Percentiles rank a stretch among this genome's conserved stretches.
These are phyloP conservation scores for Sporothrix euskadiensis DNA, from an alignment of 2,329 filamentous ascomycete genomes.

Conservation along the genomic window DNA sequence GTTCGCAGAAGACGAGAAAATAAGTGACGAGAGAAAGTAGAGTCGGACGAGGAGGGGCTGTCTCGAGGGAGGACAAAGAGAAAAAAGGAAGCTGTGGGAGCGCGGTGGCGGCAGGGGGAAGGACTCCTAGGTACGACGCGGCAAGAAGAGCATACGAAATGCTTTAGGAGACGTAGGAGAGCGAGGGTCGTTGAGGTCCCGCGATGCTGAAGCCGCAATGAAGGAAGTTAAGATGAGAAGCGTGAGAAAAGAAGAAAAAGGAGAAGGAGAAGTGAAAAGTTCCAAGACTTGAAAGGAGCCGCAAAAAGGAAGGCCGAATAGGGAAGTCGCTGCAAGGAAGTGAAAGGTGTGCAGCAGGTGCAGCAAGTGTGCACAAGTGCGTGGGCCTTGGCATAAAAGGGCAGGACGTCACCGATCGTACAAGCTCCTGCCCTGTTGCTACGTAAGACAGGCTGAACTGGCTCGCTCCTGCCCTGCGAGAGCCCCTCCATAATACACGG, in stretches of 20 bases:
- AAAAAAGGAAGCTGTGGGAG: not conserved
- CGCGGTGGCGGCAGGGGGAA: not conserved
- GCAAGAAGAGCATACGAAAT: not conserved
- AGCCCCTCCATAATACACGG: not conserved
- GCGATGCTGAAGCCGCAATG: not conserved
- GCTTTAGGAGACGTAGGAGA: not conserved
- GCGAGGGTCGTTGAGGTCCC: not conserved
- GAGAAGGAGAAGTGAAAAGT: not conserved
- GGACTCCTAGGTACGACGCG: not conserved
- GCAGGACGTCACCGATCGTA: slow-evolving; percentile 6
- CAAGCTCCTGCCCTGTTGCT: not conserved
- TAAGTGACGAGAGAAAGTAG: not conserved
- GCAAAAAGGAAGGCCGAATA: not conserved
- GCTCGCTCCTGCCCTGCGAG: not conserved
- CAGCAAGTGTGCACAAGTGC: not conserved
- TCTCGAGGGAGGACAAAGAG: not conserved
- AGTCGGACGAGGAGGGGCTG: not conserved
- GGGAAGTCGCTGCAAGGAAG: not conserved
- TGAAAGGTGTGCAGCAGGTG: not conserved
- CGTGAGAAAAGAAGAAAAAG: not conserved
- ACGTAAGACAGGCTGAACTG: slow-evolving; percentile 15
- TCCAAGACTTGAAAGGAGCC: not conserved
- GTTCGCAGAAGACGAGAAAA: too few relatives aligned
- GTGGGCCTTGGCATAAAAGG: slow-evolving; percentile 14
- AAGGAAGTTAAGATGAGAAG: not conserved